A percentile compares a stretch with the other conserved stretches of the same genome.
These are phyloP conservation scores for Phytophthora meadii DNA, from an alignment of 352 stramenopile genomes.

Conservation along the genomic window DNA sequence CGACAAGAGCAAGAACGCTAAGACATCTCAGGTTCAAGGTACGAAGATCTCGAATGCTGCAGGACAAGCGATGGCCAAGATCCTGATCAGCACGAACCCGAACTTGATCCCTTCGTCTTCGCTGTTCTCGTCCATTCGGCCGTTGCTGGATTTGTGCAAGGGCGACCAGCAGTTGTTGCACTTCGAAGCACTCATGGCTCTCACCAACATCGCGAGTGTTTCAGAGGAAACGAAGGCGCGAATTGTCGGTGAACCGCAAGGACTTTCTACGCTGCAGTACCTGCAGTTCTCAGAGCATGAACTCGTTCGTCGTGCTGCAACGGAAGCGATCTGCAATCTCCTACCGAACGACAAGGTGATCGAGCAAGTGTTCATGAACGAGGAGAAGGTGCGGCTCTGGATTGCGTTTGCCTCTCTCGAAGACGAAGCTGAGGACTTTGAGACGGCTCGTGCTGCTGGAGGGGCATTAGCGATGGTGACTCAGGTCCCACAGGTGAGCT, in stretches of 20 bases:
- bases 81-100: conserved; percentile 97
- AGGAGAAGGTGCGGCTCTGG: conserved; percentile 94
- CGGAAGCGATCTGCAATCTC: conserved; percentile 97
- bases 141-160: conserved; percentile 94
- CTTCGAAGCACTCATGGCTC: conserved; percentile 95
- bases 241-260: conserved; percentile 72
- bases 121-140: conserved; percentile 80
- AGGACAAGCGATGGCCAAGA: conserved; percentile 94
- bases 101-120: conserved; percentile 85
- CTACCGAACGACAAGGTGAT: conserved; percentile 94
- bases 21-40: conserved; percentile 56
- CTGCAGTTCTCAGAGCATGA: conserved; percentile 98
- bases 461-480: conserved; percentile 95
- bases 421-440: conserved; percentile 92
- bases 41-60: conserved; percentile 91
- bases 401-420: conserved; percentile 93
- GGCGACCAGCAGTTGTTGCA: conserved; percentile 92
- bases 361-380: conserved; percentile 92
- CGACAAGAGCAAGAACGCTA: conserved; percentile 27
- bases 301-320: conserved; percentile 96
- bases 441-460: conserved; percentile 90
- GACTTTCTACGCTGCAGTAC: conserved; percentile 81
- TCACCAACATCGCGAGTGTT: conserved; percentile 97
- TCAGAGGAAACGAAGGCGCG: conserved; percentile 95
- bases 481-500: conserved; percentile 75